Evolutionary conservation across 768 basidiomycete genomes (phyloP).

Genomic region (Hericium alpestre): DNA sequence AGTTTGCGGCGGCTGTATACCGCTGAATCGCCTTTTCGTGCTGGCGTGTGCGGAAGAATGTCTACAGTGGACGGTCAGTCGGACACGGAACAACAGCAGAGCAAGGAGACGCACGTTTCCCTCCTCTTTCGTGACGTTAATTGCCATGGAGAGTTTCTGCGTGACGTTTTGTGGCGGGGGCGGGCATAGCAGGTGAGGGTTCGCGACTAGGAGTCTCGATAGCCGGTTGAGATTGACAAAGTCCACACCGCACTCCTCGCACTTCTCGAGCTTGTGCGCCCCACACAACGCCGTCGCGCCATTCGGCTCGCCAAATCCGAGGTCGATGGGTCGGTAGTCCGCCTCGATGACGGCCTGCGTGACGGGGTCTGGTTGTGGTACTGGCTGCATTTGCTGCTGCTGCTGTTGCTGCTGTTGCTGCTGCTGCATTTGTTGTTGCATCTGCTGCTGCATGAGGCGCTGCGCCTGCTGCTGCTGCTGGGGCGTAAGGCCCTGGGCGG

Average conservation of each 20-base stretch:
- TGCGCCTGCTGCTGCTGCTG: neutral
- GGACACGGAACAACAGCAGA: slow-evolving; percentile 1
- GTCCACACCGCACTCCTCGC: slow-evolving; percentile 63
- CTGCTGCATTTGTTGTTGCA: slow-evolving; percentile 24
- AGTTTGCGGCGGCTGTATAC: slow-evolving; percentile 68
- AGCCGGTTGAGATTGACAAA: slow-evolving; percentile 70
- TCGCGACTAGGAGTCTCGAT: slow-evolving; percentile 53
- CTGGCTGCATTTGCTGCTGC: slow-evolving; percentile 31
- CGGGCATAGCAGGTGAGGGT: slow-evolving; percentile 65
- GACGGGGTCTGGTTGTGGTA: slow-evolving; percentile 53
- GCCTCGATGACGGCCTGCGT: slow-evolving; percentile 72
- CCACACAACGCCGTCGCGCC: slow-evolving; percentile 49
- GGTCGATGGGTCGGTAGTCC: slow-evolving; percentile 48
- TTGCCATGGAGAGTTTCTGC: slow-evolving; percentile 61
- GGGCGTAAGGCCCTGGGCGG: neutral
- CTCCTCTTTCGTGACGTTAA: slow-evolving; percentile 80
- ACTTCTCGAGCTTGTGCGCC: slow-evolving; percentile 62
- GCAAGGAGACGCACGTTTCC: slow-evolving; percentile 64
- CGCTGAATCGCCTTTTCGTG: slow-evolving; percentile 61
- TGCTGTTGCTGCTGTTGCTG: slow-evolving; percentile 20
- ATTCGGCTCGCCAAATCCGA: slow-evolving; percentile 45
- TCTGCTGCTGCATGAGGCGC: slow-evolving; percentile 29
- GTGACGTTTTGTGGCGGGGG: slow-evolving; percentile 73
- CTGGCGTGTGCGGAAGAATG: slow-evolving; percentile 66
- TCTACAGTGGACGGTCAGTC: slow-evolving; percentile 28